Conservation (phyloP, 2,329 filamentous ascomycete species). For the Xylaria sp. region DNA sequence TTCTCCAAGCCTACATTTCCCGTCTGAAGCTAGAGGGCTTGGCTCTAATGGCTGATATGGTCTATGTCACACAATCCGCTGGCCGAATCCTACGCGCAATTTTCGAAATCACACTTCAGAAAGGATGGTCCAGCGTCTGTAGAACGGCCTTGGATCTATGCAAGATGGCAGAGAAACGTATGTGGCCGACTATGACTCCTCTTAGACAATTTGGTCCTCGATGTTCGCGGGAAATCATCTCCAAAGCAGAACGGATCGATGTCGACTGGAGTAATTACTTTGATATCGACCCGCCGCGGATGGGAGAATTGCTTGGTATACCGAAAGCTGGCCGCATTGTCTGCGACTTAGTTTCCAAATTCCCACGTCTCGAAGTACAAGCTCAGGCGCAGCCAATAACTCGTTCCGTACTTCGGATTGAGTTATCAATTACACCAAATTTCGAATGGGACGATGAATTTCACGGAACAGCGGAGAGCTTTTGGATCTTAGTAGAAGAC, state of each 20-base stretch:
- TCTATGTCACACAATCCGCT: conserved; percentile 97
- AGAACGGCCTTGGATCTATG: conserved; percentile 93
- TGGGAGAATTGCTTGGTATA: conserved; percentile 93
- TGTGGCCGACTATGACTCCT: conserved; percentile 99
- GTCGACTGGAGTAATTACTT: conserved; percentile 95
- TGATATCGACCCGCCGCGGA: conserved; percentile 92
- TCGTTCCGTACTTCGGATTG: conserved; percentile 88
- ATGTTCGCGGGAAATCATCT: conserved; percentile 85
- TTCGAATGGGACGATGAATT: conserved; percentile 95
- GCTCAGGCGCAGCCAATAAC: conserved; percentile 96
- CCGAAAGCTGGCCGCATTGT: conserved; percentile 88
- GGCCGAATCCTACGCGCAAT: conserved; percentile 95
- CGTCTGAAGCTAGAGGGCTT: conserved; percentile 92
- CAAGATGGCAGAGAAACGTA: conserved; percentile 99
- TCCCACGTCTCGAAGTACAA: conserved; percentile 91
- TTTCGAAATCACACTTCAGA: conserved; percentile 97
- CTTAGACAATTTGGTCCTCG: conserved; percentile 83
- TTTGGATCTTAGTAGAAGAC: conserved; percentile 98
- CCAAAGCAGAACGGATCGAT: conserved; percentile 94
- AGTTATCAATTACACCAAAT: conserved; percentile 90
- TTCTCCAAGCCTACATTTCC: conserved; percentile 96
- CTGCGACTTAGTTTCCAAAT: conserved; percentile 88
- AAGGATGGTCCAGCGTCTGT: conserved; percentile 93
- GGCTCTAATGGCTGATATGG: conserved; percentile 97
- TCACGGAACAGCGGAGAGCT: conserved; percentile 88